Evolutionary conservation across 1,139 yeast species (phyloP).

Genomic region (Zhuliangozyma parablackwelliae): DNA sequence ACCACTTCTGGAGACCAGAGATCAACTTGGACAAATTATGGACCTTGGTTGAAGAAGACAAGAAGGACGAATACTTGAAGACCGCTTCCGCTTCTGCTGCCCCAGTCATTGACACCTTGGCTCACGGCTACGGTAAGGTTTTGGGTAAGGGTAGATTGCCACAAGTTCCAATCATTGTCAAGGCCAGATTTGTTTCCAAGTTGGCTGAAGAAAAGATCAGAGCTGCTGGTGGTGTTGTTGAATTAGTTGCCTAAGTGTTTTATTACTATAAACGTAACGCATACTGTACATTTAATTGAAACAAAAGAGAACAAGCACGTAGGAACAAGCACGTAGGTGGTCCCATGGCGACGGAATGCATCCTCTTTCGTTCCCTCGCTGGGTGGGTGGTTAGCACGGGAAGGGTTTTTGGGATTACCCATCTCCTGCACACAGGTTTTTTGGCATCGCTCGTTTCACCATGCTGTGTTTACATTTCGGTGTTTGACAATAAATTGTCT

Average conservation of each 20-base stretch:
- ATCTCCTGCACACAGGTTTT: too few species aligned
- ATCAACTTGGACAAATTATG: constrained; percentile 98
- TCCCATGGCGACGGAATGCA: too few species aligned
- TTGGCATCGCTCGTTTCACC: too few species aligned
- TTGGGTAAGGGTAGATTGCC: constrained; percentile 99
- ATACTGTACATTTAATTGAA: constrained; percentile 12
- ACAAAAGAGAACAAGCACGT: background rate
- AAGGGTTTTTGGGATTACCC: too few species aligned
- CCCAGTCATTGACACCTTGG: constrained; percentile 98
- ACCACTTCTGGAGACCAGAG: constrained; percentile 97
- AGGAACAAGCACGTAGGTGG: too few species aligned
- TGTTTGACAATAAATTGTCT: too few species aligned
- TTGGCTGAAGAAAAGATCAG: constrained; percentile 99
- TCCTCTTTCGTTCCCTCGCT: too few species aligned
- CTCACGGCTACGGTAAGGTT: constrained; percentile 99
- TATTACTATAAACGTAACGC: background rate
- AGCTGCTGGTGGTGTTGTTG: constrained; percentile 99
- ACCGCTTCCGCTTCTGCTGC: constrained; percentile 86
- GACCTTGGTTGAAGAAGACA: constrained; percentile 92
- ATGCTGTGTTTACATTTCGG: too few species aligned
- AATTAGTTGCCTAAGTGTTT: constrained; percentile 81
- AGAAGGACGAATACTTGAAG: constrained; percentile 92
- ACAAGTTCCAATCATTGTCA: constrained; percentile 96
- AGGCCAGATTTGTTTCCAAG: constrained; percentile 98
- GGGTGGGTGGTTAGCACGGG: too few species aligned